Evolutionary conservation across 192 early-diverging fungal genomes (phyloP), one percentile per base, ranked within the genome.

Genomic region (Coemansia sp.): DNA sequence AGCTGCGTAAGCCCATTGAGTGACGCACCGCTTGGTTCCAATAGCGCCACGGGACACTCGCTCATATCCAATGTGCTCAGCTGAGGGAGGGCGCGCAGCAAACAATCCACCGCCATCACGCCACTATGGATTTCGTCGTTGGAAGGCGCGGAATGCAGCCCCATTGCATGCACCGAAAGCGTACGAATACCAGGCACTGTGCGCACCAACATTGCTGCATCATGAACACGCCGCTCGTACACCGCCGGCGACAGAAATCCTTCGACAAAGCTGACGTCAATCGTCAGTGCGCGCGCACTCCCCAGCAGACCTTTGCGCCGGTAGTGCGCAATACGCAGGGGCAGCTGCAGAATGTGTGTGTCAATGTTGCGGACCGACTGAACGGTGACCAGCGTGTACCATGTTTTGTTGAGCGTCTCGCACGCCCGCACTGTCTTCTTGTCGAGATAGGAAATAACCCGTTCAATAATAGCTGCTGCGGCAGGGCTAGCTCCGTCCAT

Each of bases 401-500:
- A 80, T 57, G 68, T 56, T 40, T 58, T 66, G 64, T 80, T 80
- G 4, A 80, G 55, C 9, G 59, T 63, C 62, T 63, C 65, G 68
- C 77, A 80, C 22, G 53, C 54, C 3, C 51, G 36, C 12, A 71
- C 44, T 19, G 65, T 65, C 46, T 50, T 70, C 38, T 42, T 69
- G 57, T 53, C 64, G 19, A 80, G 77, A 58, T 66, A 80, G 2
- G 67, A 52, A 10, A 80, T 60, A 19, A 74, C 54, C 22, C 65
- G 77, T 25, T 73, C 77, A 15, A 80, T 70, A 21, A 80, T 66
- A 23, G 68, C 56, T 2, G 62, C 71, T 19, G 64, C 68, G 17
- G 71, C 77, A 21, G 77, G 77, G 65, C 61, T 64, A 51, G 61
- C 54, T 40, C 70, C 68, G 58, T 80, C 70, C 77, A 80, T 78